These are phyloP conservation scores for Cytauxzoon felis DNA, from an alignment of 169 alveolate genomes.

Conservation along the genomic window DNA sequence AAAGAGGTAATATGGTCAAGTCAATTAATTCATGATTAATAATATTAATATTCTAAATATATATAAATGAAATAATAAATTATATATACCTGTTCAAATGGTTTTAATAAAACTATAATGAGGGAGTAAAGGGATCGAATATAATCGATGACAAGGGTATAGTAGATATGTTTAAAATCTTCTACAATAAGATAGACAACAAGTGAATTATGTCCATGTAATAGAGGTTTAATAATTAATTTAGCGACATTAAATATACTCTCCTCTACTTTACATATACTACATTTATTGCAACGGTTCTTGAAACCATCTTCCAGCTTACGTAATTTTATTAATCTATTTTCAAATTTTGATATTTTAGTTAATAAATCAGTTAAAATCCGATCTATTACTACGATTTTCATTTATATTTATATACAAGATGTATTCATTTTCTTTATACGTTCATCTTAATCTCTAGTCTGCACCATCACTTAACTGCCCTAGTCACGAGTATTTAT, in stretches of 20 bases:
- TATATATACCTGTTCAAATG: constrained; percentile 15
- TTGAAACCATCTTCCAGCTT: too few relatives aligned
- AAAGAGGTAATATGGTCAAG: constrained; percentile 18
- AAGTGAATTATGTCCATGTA: constrained; percentile 7
- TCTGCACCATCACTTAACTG: too few relatives aligned
- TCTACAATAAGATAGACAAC: constrained; percentile 25
- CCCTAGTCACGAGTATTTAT: too few relatives aligned
- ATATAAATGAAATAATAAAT: not conserved
- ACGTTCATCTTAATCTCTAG: too few relatives aligned
- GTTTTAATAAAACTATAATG: constrained; percentile 17
- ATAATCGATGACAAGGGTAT: constrained; percentile 40
- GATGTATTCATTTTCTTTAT: too few relatives aligned
- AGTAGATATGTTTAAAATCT: constrained; percentile 10
- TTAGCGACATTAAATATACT: constrained; percentile 29
- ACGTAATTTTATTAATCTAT: too few relatives aligned
- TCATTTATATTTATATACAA: too few relatives aligned
- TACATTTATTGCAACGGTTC: too few relatives aligned
- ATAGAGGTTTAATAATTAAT: constrained; percentile 11
- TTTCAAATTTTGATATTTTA: too few relatives aligned
- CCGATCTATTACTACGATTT: too few relatives aligned
- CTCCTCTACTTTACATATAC: constrained; percentile 18
- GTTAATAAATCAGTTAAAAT: too few relatives aligned
- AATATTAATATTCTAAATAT: not conserved
- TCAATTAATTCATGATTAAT: constrained; percentile 13
- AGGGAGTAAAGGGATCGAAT: constrained; percentile 37